phyloP scores from a whole-genome alignment of 208 protist species.

The Acanthamoeba royreba region DNA sequence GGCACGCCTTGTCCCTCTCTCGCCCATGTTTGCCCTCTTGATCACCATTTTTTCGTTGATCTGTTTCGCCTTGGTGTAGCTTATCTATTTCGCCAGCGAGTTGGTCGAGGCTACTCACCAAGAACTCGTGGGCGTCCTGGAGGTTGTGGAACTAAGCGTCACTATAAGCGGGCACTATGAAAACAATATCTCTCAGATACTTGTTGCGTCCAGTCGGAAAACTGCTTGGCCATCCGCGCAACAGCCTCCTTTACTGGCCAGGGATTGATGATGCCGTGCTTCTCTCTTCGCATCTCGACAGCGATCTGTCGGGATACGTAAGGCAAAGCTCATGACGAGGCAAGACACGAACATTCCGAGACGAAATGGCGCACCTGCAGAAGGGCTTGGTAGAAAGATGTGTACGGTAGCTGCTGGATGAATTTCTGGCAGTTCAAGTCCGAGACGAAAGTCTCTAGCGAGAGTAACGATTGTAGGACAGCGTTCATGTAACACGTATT shows the following conservation, averaged over 20 bases:
- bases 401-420: background rate
- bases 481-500: slow-evolving; percentile 84
- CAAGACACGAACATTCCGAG: background rate
- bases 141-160: background rate
- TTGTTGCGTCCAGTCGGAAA: background rate
- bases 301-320: background rate
- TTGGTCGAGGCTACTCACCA: background rate
- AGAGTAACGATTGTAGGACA: slow-evolving; percentile 66
- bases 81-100: background rate
- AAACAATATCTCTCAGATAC: background rate
- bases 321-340: background rate
- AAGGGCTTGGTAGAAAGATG: background rate
- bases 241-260: background rate
- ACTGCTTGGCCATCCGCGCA: background rate
- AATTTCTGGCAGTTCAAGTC: background rate
- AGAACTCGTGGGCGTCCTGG: slow-evolving; percentile 11
- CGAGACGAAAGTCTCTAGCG: background rate
- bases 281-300: background rate
- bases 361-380: background rate
- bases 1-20: background rate
- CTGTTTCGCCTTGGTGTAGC: background rate
- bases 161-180: background rate
- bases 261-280: slow-evolving; percentile 22
- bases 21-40: background rate
- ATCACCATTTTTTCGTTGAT: background rate